Evolutionary conservation across 2,329 filamentous ascomycete genomes (phyloP), one percentile per base, ranked within the genome.

Genomic region (Aspergillus alliaceus): DNA sequence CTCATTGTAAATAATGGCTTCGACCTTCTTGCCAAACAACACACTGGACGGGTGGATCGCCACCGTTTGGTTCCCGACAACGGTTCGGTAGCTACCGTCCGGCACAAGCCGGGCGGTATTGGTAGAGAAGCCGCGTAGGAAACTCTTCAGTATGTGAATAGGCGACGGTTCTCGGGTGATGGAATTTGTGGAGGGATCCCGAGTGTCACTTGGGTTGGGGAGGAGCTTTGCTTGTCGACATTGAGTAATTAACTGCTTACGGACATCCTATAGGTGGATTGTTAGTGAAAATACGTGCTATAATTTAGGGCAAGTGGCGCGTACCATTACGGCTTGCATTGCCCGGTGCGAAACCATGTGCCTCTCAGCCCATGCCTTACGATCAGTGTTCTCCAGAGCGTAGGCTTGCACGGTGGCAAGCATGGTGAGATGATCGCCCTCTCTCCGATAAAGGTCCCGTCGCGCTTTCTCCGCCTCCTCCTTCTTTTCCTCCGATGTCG

Each of bases 1-100:
- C 69, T 88, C 85, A 58, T 83, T 85, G 65, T 86, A 88, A 69
- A 88, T 77, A 53, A 88, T 85, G 2, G 83, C 85, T 70, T 86
- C 84, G 6, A 85, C 77, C 61, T 83, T 84, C 65, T 81, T 81
- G 20, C 84, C 83, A 65, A 84, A 85, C 6, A 87, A 69, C 14
- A 85, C 83, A 58, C 83, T 86, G 7, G 81, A 82, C 1, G 85
- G 85, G 57, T 88, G 86, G 37, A 88, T 86, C 1, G 84, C 80
- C 1, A 88, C 84, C 0, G 79, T 80, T 69, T 88, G 85, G 60
- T 86, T 86, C 2, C 84, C 84, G 7, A 83, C 75, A 24, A 87
- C 75, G 0, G 85, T 88, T 58, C 81, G 82, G 64, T 87, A 88
- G 64, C 81, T 84, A 1, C 82, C 82, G 64, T 87, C 84, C 0